phyloP scores from a whole-genome alignment of 2,329 filamentous ascomycete genomes.

The Dothiorella sarmentorum region DNA sequence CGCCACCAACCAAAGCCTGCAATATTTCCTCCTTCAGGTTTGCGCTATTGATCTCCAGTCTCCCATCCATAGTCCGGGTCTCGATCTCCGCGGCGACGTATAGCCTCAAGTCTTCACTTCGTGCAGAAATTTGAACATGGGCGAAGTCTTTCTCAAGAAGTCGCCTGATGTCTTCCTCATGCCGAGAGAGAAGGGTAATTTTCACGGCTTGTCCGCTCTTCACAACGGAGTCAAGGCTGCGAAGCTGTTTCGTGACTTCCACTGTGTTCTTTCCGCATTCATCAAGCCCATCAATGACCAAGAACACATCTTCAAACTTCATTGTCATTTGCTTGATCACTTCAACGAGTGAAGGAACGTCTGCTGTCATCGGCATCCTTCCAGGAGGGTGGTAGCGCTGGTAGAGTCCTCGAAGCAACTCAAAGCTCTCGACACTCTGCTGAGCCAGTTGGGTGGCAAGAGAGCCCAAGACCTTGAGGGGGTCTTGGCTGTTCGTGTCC shows the following conservation, averaged over 20 bases:
- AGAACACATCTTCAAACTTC: slow-evolving; percentile 19
- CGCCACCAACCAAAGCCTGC: background rate
- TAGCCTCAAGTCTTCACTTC: background rate
- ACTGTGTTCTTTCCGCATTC: slow-evolving; percentile 23
- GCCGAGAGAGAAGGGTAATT: background rate
- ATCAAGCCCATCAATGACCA: slow-evolving; percentile 31
- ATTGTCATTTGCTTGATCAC: slow-evolving; percentile 20
- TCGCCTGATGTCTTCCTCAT: background rate
- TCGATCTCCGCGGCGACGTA: background rate
- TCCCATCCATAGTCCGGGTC: background rate
- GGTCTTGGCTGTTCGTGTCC: slow-evolving; percentile 20
- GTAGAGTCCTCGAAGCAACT: slow-evolving; percentile 20
- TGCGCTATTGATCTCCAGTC: background rate
- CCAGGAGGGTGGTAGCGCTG: background rate
- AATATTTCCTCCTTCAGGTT: background rate
- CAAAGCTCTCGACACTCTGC: slow-evolving; percentile 27
- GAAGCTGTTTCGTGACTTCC: slow-evolving; percentile 16
- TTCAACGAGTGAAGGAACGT: slow-evolving; percentile 11
- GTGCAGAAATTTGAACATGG: background rate
- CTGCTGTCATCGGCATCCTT: background rate
- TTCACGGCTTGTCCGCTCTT: background rate
- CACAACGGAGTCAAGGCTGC: background rate
- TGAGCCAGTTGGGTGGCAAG: slow-evolving; percentile 30
- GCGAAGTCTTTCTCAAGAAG: background rate
- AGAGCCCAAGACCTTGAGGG: slow-evolving; percentile 26